These are phyloP conservation scores for Ganoderma leucocontextum DNA, from an alignment of 1,284 basidiomycete species.

Conservation along the genomic window DNA sequence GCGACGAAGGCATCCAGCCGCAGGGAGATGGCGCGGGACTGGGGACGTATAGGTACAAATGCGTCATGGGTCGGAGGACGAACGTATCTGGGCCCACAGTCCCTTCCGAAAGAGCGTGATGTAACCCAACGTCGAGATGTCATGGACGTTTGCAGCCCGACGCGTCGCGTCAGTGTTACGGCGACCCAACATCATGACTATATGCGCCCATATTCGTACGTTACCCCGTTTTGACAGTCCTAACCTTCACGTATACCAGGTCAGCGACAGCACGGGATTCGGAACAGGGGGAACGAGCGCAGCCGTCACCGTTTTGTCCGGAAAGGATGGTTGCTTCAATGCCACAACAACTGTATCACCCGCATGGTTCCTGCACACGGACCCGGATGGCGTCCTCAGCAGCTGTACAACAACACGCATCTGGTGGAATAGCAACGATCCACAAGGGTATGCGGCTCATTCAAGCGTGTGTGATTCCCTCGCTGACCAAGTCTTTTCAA, in stretches of 20 bases:
- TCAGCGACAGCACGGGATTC: constrained; percentile 75
- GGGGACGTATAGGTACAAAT: neutral
- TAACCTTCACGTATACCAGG: constrained; percentile 48
- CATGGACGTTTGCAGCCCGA: constrained; percentile 7
- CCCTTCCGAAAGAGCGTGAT: constrained; percentile 29
- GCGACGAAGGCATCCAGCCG: constrained; percentile 19
- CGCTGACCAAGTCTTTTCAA: neutral
- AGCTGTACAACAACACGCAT: constrained; percentile 68
- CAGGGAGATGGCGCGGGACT: constrained; percentile 22
- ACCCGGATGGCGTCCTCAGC: constrained; percentile 65
- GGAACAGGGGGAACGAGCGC: constrained; percentile 79
- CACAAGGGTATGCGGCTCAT: constrained; percentile 58
- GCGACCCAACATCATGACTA: neutral
- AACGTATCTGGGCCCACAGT: constrained; percentile 24
- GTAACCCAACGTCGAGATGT: constrained; percentile 25
- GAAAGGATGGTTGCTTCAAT: constrained; percentile 68
- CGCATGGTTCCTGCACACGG: constrained; percentile 65
- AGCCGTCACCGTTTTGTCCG: constrained; percentile 60
- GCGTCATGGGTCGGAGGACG: neutral
- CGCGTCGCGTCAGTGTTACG: no score
- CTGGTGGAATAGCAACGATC: constrained; percentile 62
- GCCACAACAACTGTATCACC: constrained; percentile 55
- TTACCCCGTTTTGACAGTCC: no score
- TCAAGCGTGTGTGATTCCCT: neutral
- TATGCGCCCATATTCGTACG: neutral